These are phyloP conservation scores for Chlorella vulgaris DNA, from an alignment of 139 green algal genomes.

Conservation along the genomic window DNA sequence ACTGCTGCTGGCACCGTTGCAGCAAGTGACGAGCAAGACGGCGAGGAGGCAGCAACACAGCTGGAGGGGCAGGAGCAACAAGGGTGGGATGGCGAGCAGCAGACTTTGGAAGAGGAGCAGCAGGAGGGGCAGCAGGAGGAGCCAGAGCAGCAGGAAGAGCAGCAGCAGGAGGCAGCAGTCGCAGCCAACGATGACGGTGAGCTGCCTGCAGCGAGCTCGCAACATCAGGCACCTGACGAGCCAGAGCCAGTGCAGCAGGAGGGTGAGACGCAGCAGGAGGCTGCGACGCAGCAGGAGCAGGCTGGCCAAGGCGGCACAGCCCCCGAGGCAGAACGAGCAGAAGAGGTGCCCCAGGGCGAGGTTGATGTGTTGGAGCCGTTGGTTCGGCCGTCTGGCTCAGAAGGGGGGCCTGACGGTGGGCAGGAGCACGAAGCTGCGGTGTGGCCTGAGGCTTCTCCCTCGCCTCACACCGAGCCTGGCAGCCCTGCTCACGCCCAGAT, in stretches of 20 bases:
- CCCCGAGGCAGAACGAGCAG: not conserved
- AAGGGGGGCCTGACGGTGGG: not conserved
- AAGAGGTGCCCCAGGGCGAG: not conserved
- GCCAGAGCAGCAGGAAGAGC: not conserved
- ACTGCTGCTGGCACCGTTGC: too few species aligned
- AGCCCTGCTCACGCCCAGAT: not conserved
- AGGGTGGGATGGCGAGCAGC: not conserved
- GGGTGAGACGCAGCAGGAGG: not conserved
- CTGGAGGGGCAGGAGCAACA: not conserved
- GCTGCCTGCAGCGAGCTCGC: too few species aligned
- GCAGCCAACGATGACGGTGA: too few species aligned
- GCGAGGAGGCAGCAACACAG: not conserved
- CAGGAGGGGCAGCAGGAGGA: not conserved
- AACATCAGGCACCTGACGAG: too few species aligned
- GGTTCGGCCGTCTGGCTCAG: too few species aligned
- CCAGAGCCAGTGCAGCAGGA: not conserved
- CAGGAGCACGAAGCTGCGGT: not conserved
- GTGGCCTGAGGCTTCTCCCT: not conserved
- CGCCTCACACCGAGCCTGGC: not conserved
- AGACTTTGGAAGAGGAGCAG: conserved; percentile 3
- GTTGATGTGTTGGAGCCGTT: not conserved
- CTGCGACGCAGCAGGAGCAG: not conserved
- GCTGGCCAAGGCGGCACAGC: not conserved
- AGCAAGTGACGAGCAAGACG: too few species aligned
- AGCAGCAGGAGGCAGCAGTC: not conserved